Evolutionary conservation across 345 rosid genomes (phyloP), one percentile per base, ranked within the genome.

Genomic region (Clarkia xantiana): DNA sequence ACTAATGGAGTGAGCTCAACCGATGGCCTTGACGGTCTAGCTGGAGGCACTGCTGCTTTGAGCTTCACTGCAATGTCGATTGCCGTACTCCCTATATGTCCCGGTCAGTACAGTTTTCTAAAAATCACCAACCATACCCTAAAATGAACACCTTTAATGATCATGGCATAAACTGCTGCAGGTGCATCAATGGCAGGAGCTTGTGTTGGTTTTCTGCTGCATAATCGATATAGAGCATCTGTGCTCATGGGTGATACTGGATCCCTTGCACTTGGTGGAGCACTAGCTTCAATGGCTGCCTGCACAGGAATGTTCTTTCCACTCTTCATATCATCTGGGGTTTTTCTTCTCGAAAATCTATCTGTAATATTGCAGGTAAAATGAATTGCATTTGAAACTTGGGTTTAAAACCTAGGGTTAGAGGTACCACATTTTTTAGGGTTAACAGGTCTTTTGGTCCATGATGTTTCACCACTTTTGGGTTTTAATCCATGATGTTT

Each of bases 161-260:
- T 42, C 36, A 14, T 42, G 23, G 9, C 22, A 14, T 18, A 6
- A n/a, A 9, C 7, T 45, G 11, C 9, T 15, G 51, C 46, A 90
- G 97, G 95, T 67, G 76, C 91, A 53, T 76, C 95, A 3, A 86
- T 90, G 97, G 95, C 94, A 2, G 97, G 94, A 68, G 88, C 94
- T 51, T 83, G 94, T 71, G 71, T 81, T 52, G 95, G 97, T 51
- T 90, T 90, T 64, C 82, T 86, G 61, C 59, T 84, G 62, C 95
- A 86, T 68, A 86, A 86, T 38, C 72, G 88, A 29, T 77, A 90
- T 67, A 81, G 70, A 63, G 93, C 96, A 62, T 79, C 94, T 7
- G 71, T 90, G 18, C 73, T 72, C 9, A 83, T 90, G 91, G 97
- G 95, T 46, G 72, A 71, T 40, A 81, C 83, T 1, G 95, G 97